phyloP scores from a whole-genome alignment of 1,284 basidiomycete species.

The Trichosporon inkin region DNA sequence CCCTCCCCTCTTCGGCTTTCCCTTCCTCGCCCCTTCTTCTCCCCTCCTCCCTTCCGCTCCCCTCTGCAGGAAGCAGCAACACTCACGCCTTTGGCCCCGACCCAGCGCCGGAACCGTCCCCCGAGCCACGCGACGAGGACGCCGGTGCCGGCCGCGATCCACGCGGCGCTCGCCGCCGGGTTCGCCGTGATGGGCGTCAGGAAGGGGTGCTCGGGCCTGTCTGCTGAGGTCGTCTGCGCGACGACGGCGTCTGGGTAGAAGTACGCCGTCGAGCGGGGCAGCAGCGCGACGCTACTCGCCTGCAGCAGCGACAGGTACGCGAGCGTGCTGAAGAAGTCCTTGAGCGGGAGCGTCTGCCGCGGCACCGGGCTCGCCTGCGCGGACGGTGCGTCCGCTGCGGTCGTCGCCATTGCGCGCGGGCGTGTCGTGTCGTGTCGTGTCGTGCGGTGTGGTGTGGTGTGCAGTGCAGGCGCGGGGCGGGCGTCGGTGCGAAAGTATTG shows the following conservation, averaged over 20 bases:
- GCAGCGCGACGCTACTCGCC: conserved; percentile 61
- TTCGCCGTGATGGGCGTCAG: conserved; percentile 63
- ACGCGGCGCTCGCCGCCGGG: conserved; percentile 61
- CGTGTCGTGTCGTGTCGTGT: no score
- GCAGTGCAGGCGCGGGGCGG: background rate
- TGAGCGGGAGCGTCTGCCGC: conserved; percentile 38
- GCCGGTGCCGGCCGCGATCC: conserved; percentile 59
- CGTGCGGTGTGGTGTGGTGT: no score
- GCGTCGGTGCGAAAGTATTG: conserved; percentile 10
- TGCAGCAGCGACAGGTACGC: conserved; percentile 66
- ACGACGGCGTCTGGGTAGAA: conserved; percentile 31
- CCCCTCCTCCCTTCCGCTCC: background rate
- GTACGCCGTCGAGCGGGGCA: conserved; percentile 60
- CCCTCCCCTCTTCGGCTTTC: conserved; percentile 24
- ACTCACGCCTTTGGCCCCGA: conserved; percentile 39
- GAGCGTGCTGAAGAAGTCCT: conserved; percentile 66
- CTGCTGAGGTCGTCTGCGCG: conserved; percentile 42
- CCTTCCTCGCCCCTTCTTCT: background rate
- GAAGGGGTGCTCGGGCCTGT: conserved; percentile 63
- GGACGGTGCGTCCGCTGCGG: background rate
- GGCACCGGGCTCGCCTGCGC: background rate
- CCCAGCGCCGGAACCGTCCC: conserved; percentile 60
- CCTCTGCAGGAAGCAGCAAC: no score
- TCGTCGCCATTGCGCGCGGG: background rate
- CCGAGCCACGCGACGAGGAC: conserved; percentile 71